Conservation (phyloP, 441 rosid genomes). For the Mallotus repandus region DNA sequence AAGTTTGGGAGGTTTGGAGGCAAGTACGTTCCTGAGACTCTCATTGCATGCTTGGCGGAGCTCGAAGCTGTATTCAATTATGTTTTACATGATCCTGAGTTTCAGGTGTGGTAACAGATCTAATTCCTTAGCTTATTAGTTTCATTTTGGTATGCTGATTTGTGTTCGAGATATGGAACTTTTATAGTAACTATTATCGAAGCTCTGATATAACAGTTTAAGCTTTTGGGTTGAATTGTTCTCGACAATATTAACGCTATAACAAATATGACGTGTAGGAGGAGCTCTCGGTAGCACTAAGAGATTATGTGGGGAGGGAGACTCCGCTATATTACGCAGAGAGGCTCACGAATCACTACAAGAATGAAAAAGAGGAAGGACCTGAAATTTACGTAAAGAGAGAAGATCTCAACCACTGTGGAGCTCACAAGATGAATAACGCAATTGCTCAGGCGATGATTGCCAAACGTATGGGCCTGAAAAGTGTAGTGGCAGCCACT, state of each 20-base stretch:
- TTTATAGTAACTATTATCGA: no score
- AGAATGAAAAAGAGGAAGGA: conserved; percentile 46
- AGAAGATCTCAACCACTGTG: conserved; percentile 73
- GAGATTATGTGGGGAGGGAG: conserved; percentile 77
- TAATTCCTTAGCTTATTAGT: no score
- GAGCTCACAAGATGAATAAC: conserved; percentile 82
- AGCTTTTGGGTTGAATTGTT: no score
- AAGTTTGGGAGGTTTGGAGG: conserved; percentile 76
- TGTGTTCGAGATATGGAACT: no score
- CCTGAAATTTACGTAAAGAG: conserved; percentile 75
- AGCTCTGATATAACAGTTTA: no score
- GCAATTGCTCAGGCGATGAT: conserved; percentile 76
- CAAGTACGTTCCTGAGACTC: conserved; percentile 69
- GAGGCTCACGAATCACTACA: conserved; percentile 61
- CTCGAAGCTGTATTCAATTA: conserved; percentile 60
- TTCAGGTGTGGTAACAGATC: conserved; percentile 50
- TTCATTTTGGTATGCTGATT: no score
- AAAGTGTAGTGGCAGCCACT: conserved; percentile 52
- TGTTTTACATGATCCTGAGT: conserved; percentile 44
- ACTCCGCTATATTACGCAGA: conserved; percentile 74
- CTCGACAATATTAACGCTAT: no score
- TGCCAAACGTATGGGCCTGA: conserved; percentile 67
- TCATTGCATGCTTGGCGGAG: conserved; percentile 41
- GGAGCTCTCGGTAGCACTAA: conserved; percentile 52
- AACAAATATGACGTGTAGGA: conserved; percentile 30